Evolutionary conservation across 139 green algal genomes (phyloP).

Genomic region (Spirogloea muscicola): DNA sequence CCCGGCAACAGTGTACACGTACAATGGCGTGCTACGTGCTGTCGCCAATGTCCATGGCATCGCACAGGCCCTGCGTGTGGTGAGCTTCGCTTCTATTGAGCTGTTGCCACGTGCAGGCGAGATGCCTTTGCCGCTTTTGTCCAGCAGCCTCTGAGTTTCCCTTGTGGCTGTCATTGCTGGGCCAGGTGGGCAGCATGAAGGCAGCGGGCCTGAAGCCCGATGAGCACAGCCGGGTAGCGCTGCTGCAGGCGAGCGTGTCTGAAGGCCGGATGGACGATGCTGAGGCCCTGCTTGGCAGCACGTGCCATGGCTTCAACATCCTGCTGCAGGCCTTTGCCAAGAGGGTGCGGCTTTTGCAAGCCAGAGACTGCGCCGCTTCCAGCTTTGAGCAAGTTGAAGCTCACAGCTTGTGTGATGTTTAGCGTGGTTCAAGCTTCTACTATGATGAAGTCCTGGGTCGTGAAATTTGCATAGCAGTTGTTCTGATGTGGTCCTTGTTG

Average conservation of each 20-base stretch:
- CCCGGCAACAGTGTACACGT: neutral
- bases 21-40: slow-evolving; percentile 9
- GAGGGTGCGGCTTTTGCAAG: slow-evolving; percentile 8
- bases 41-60: neutral
- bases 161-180: neutral
- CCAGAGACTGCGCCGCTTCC: too few relatives aligned
- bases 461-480: too few relatives aligned
- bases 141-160: neutral
- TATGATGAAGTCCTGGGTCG: too few relatives aligned
- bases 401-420: too few relatives aligned
- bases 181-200: slow-evolving; percentile 18
- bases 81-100: neutral
- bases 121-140: neutral
- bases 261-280: slow-evolving; percentile 10
- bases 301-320: slow-evolving; percentile 7
- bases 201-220: slow-evolving; percentile 1
- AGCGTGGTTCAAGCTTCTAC: too few relatives aligned
- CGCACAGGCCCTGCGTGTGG: slow-evolving; percentile 7
- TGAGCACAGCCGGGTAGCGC: neutral
- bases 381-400: too few relatives aligned
- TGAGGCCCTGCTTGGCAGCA: slow-evolving; percentile 10
- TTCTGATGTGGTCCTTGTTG: too few relatives aligned
- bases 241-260: neutral
- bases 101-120: too few relatives aligned
- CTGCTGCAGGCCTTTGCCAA: slow-evolving; percentile 1